phyloP scores from a whole-genome alignment of 2,329 filamentous ascomycete species.

The Cercospora brassicicola region DNA sequence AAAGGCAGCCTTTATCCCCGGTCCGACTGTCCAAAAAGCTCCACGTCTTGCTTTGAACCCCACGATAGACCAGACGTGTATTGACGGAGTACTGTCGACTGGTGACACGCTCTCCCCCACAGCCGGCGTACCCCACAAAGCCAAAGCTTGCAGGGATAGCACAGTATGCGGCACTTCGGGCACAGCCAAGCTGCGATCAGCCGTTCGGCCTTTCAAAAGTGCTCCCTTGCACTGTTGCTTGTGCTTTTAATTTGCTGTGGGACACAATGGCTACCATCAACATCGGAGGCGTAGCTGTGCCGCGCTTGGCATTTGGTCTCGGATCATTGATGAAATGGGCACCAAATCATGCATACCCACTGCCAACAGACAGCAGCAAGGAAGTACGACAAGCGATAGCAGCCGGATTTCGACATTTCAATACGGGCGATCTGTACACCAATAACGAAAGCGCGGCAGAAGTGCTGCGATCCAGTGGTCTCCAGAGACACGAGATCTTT shows the following conservation, averaged over 20 bases:
- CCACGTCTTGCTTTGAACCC: neutral
- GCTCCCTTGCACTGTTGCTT: neutral
- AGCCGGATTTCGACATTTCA: neutral
- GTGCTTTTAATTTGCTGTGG: neutral
- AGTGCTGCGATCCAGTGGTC: neutral
- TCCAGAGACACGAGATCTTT: neutral
- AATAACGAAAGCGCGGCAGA: neutral
- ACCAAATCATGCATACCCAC: neutral
- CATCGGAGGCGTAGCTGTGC: neutral
- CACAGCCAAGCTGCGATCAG: neutral
- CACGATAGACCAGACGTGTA: neutral
- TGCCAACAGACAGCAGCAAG: neutral
- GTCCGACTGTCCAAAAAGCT: neutral
- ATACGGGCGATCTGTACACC: neutral
- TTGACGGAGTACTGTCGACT: neutral
- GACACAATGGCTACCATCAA: neutral
- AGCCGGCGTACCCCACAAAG: neutral
- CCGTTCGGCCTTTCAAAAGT: neutral
- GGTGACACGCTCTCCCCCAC: neutral
- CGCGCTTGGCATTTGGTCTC: neutral
- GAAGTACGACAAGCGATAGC: neutral
- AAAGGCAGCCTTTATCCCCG: neutral
- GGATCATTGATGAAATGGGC: neutral
- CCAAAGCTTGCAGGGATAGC: neutral
- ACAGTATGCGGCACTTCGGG: neutral